Conservation (phyloP, 2,329 filamentous ascomycete species). For the Neofusicoccum kwambonambiense region DNA sequence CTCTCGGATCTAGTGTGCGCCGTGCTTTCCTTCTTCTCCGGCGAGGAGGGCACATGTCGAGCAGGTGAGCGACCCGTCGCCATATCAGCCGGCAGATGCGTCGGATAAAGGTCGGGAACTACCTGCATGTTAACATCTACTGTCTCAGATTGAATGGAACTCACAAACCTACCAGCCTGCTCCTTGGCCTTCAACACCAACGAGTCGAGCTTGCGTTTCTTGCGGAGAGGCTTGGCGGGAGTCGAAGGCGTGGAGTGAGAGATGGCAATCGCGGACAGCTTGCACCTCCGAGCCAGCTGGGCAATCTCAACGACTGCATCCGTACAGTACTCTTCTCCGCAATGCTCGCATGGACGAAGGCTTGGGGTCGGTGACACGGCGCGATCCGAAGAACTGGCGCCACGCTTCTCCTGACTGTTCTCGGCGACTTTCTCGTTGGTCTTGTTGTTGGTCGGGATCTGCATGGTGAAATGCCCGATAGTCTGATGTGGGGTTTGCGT, state of each 20-base stretch:
- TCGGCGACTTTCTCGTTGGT: background rate
- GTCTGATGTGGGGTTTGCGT: background rate
- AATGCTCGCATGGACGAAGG: background rate
- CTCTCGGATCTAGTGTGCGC: background rate
- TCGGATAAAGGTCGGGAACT: background rate
- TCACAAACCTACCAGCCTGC: background rate
- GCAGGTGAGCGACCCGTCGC: background rate
- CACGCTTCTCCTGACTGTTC: background rate
- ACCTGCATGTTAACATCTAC: background rate
- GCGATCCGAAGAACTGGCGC: background rate
- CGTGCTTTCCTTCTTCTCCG: background rate
- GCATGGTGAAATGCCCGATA: background rate
- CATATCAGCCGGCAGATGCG: background rate
- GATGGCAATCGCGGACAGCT: background rate
- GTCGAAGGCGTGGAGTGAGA: background rate
- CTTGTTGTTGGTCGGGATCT: background rate
- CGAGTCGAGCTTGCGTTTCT: constrained; percentile 1
- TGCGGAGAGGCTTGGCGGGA: constrained; percentile 5
- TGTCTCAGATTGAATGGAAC: too few species aligned
- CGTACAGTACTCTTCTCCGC: constrained; percentile 5
- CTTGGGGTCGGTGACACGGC: background rate
- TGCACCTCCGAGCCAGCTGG: background rate
- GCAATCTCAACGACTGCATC: background rate
- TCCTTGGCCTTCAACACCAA: background rate
- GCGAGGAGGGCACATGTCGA: too few species aligned